Conservation (phyloP, 2,329 filamentous ascomycete species). For the Pestalotiopsis sp. region DNA sequence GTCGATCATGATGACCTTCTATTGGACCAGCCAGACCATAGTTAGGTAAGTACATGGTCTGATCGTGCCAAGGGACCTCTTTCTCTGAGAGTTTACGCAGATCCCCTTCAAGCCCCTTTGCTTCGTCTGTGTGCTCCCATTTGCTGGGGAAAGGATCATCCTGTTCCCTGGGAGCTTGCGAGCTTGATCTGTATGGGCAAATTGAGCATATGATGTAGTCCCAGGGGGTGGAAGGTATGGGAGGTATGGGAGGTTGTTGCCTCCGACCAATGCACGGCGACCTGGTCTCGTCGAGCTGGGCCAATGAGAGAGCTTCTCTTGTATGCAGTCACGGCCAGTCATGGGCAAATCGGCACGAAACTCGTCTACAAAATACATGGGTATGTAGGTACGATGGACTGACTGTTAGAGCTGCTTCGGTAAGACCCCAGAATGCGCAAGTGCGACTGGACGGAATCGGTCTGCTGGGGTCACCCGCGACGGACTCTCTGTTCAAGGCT, state of each 20-base stretch:
- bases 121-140: neutral
- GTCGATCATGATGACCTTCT: neutral
- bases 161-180: neutral
- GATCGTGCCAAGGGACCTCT: neutral
- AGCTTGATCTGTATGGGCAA: neutral
- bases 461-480: neutral
- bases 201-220: neutral
- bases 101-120: neutral
- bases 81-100: neutral
- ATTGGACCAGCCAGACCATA: neutral
- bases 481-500: neutral
- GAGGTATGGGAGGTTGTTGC: neutral
- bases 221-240: neutral
- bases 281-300: neutral
- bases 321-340: slow-evolving; percentile 5
- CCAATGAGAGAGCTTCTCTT: neutral
- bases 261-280: neutral
- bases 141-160: slow-evolving; percentile 3
- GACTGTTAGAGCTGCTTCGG: neutral
- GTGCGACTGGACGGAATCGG: neutral
- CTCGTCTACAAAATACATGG: neutral
- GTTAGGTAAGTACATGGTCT: neutral
- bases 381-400: neutral
- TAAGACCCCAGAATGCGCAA: neutral
- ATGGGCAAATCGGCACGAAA: neutral